Conservation (phyloP, 257 asterid species). For the Solanum neorickii region DNA sequence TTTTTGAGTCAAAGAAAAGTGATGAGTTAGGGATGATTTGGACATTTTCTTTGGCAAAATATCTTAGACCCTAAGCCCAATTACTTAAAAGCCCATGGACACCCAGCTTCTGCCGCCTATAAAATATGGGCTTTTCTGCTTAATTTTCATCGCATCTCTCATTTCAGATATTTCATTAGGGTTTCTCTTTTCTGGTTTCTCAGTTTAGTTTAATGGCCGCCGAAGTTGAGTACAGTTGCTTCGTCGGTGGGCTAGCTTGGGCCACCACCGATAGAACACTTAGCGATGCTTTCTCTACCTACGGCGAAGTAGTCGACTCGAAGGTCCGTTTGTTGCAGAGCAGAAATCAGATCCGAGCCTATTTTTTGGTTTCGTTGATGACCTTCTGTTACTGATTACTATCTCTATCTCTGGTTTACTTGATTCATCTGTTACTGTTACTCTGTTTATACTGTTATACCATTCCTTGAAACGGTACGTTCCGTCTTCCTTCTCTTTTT, state of each 20-base stretch:
- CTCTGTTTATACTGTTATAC: not conserved
- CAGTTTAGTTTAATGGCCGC: not conserved
- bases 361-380: constrained; percentile 20
- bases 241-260: constrained; percentile 45
- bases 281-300: constrained; percentile 29
- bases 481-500: constrained; percentile 1
- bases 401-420: not conserved
- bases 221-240: constrained; percentile 19
- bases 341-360: constrained; percentile 15
- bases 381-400: not conserved
- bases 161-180: not conserved
- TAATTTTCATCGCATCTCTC: not conserved
- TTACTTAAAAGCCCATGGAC: not conserved
- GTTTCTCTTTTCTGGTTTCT: not conserved
- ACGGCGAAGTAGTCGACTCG: constrained; percentile 55
- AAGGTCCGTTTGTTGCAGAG: constrained; percentile 41
- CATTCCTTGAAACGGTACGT: constrained; percentile 22
- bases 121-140: not conserved
- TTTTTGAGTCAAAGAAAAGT: not conserved
- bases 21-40: not conserved
- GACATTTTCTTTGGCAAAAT: not conserved
- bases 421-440: not conserved
- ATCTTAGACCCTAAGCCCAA: not conserved
- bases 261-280: constrained; percentile 45
- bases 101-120: not conserved